Evolutionary conservation across 805 yeast genomes (phyloP), one percentile per base, ranked within the genome.

Genomic region (Isabelozyma rhagii): DNA sequence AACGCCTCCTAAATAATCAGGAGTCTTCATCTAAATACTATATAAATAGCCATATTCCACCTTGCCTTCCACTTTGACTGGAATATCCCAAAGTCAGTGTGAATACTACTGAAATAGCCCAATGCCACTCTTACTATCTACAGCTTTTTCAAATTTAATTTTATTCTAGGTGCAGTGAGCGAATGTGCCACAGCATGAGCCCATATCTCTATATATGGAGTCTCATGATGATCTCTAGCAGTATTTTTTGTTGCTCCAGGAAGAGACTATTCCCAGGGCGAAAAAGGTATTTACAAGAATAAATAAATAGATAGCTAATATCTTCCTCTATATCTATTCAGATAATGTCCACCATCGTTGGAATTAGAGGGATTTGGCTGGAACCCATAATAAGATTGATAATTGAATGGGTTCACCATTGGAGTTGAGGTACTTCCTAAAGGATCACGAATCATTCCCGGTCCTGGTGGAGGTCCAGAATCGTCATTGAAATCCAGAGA

Each of bases 311-410:
- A 13, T 31, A 10, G 4, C 36, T 31, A 31, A 31, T 31, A 31
- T 31, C 36, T 31, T 31, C 36, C 36, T 31, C 36, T 8, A 31
- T 31, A 31, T 31, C n/a, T 9, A 31, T 31, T 31, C n/a, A 5
- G 36, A 31, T 31, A 31, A 4, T 31, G 36, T 9, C 36, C n/a
- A 31, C 36, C 36, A 39, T 39, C 17, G 13, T 39, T 39, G 17
- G 47, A 44, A 25, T 41, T 27, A 29, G 41, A 45, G 29, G 42
- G 38, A 28, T 13, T 31, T 13, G 47, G 40, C 10, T 39, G 47
- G 21, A 43, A 49, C 28, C 28, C 41, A 18, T 42, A 36, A 15
- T 47, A 47, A 3, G 43, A 44, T 14, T 47, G 50, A 27, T 43
- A 50, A 41, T 44, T 47, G 41, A 43, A 47, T 39, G 41, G 41